Base-by-base conservation (phyloP, 108 stramenopile genomes). In the Aurantiochytrium sp. region DNA sequence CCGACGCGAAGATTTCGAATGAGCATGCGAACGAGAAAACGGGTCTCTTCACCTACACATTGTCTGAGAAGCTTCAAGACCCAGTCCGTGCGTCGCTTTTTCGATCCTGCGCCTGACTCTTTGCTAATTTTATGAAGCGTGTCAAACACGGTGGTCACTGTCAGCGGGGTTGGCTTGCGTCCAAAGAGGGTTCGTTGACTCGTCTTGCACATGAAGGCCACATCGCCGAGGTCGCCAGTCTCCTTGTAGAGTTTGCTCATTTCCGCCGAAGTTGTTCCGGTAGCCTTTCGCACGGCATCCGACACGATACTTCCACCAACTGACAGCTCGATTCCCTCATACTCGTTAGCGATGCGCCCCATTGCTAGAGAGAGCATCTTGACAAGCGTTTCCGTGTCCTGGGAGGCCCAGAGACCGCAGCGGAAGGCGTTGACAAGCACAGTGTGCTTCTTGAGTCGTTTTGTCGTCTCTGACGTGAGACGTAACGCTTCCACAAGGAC, bases 21-120 rank as follows among this genome's bases (percentile, higher is more conserved):
- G 44, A 83, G 73, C 51, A 83, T 47, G n/a, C 73, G 73, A 53
- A 83, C 73, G 8, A 83, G 73, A 23, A 21, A 83, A 83, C 73
- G 73, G 16, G 51, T 83, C 51, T 83, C 73, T 23, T 83, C 73
- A 10, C 73, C 73, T 21, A 51, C 49, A 2, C 49, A 47, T 12
- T 53, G 44, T 83, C 73, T 8, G 25, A 87, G 16, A 18, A 87
- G 58, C 58, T 58, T 58, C 28, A 87, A 10, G 28, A 87, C 28
- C 35, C 12, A 18, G 16, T 25, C 55, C 0, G 23, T 87, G 25
- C 87, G 10, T 12, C 87, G 58, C 5, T 35, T 59, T 28, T 57
- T 43, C 29, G 87, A 87, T 19, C 87, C 87, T 19, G 87, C 10
- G 87, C 87, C 87, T 6, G 28, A 5, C 43, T 58, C 87, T 16